A percentile compares a stretch with the other conserved stretches of the same genome.
Conservation (phyloP, 2,329 filamentous ascomycete species). For the Sclerotiophoma versabilis region DNA sequence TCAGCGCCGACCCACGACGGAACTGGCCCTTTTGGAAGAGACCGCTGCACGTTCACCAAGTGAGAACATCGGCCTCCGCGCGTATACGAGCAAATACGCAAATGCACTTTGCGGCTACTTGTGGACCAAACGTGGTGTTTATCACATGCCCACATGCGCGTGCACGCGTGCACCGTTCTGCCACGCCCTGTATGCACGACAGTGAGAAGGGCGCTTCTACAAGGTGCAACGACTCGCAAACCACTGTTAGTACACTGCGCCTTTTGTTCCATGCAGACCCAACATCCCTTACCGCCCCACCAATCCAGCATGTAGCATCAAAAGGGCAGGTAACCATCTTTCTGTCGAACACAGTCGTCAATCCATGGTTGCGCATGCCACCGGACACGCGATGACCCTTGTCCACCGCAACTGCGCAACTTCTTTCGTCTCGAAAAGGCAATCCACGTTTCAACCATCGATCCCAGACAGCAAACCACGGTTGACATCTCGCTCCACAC, state of each 20-base stretch:
- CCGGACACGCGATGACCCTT: not conserved
- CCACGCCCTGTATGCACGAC: no score
- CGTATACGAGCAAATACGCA: no score
- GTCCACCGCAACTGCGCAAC: not conserved
- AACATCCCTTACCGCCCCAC: not conserved
- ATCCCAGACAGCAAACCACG: not conserved
- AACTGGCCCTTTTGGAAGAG: not conserved
- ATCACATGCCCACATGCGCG: no score
- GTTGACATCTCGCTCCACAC: not conserved
- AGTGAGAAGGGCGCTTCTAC: no score
- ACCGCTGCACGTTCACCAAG: not conserved
- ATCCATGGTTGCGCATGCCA: conserved; percentile 6
- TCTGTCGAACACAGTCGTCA: not conserved
- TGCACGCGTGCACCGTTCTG: no score
- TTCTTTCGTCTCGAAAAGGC: not conserved
- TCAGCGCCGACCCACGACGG: conserved; percentile 6
- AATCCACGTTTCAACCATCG: conserved; percentile 1
- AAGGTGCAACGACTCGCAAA: no score
- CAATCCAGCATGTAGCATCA: not conserved
- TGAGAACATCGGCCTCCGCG: no score
- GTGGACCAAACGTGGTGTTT: no score
- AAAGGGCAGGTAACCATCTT: not conserved
- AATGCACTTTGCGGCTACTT: no score
- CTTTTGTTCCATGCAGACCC: not conserved
- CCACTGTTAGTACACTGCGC: not conserved